Evolutionary conservation across 129 eudicot species (phyloP).

Genomic region (Artemisia argyi): DNA sequence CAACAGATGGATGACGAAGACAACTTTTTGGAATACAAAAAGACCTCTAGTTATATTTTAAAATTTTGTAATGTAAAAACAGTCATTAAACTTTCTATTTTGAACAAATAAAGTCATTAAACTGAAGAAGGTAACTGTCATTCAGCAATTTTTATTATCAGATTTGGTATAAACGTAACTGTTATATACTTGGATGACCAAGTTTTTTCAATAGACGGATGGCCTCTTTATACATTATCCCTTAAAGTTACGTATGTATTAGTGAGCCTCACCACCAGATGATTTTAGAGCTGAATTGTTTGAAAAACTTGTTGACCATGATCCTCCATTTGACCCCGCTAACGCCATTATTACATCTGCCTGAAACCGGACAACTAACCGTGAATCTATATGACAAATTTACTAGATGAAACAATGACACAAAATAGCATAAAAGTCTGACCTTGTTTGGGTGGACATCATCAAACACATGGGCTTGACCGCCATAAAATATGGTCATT

Average conservation of each 20-base stretch:
- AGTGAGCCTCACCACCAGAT: constrained; percentile 39
- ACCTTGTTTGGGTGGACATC: constrained; percentile 96
- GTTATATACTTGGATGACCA: no score
- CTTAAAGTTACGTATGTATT: neutral
- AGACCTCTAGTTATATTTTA: no score
- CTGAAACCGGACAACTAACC: constrained; percentile 40
- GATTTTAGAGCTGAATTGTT: constrained; percentile 49
- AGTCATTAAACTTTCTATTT: no score
- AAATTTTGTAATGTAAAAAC: no score
- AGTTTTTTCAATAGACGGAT: no score
- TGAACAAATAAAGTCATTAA: no score
- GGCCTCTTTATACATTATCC: no score
- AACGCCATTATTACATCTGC: constrained; percentile 90
- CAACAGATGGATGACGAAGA: no score
- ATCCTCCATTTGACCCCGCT: constrained; percentile 96
- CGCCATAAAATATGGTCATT: constrained; percentile 96
- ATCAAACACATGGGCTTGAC: constrained; percentile 97
- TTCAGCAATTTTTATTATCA: no score
- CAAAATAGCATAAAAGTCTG: constrained; percentile 14
- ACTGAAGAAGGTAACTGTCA: no score
- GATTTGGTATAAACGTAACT: no score
- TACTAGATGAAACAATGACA: constrained; percentile 7
- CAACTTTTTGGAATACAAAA: neutral
- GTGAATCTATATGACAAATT: constrained; percentile 8
- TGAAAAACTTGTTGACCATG: constrained; percentile 78